phyloP scores from a whole-genome alignment of 192 early-diverging fungal species.

The Coemansia sp. region DNA sequence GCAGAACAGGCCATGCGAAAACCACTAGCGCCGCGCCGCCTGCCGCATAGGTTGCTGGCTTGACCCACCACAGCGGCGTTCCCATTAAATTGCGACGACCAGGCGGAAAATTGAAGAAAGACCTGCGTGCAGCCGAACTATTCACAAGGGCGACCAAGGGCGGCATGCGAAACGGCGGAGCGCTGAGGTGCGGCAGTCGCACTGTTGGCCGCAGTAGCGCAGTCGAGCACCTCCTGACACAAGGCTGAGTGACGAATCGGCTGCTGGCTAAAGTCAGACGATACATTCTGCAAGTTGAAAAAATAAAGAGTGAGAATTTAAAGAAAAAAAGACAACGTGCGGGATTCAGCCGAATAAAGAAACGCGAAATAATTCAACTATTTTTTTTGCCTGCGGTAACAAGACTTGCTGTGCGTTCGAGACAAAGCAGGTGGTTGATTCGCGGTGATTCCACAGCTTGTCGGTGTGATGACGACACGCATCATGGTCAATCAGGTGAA shows the following conservation, averaged over 20 bases:
- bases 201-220: not conserved
- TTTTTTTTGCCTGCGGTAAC: not conserved
- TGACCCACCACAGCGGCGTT: constrained; percentile 12
- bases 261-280: no score
- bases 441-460: not conserved
- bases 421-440: no score
- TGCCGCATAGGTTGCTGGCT: constrained; percentile 24
- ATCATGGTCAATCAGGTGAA: not conserved
- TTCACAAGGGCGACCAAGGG: not conserved
- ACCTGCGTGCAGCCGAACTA: not conserved
- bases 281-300: not conserved
- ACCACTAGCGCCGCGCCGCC: constrained; percentile 27
- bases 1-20: constrained; percentile 37
- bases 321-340: not conserved
- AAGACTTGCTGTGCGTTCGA: not conserved
- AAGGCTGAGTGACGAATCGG: no score
- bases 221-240: not conserved
- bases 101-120: not conserved
- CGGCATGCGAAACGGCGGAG: no score
- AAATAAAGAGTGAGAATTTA: not conserved
- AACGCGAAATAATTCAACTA: not conserved
- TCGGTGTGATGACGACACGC: constrained; percentile 2
- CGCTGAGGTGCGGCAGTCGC: not conserved
- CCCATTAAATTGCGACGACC: not conserved
- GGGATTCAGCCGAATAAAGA: not conserved